Base-by-base conservation (phyloP, 2,329 filamentous ascomycete genomes). In the Penicillium sp. region DNA sequence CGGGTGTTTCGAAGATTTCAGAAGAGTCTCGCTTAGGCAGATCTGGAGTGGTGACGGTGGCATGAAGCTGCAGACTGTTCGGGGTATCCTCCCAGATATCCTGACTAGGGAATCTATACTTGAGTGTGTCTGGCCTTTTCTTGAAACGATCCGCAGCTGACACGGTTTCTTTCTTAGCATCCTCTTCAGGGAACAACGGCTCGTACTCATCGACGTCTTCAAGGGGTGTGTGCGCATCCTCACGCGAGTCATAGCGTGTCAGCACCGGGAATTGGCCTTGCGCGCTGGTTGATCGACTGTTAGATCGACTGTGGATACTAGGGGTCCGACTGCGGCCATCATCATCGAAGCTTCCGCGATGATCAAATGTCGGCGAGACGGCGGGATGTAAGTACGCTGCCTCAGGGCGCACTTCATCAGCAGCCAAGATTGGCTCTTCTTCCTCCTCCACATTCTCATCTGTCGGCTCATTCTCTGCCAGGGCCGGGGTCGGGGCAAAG, bases 21-120 rank as follows among this genome's bases (percentile, higher is more conserved):
- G 74, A 61, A 69, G 77, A 62, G 70, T 75, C 69, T 39, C 74
- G 69, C 69, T 77, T 81, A 0, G 80, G 78, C 32, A 82, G 69
- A 66, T 92, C 89, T 1, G 92, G 92, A 0, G 90, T 94, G 3
- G 88, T 90, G 8, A 97, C 93, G 57, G 90, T 92, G 3, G 92
- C 87, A 34, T 82, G 78, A 47, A 85, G 85, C 67, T 94, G 86
- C 50, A 90, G 81, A 74, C 92, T 96, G 69, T 87, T 89, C 4
- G 95, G 94, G 0, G 91, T 88, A 72, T 99, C 95, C 77, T 99
- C 94, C 94, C 94, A 99, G 39, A 97, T 85, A 71, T 99, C 94
- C 72, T 92, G 89, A 73, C 92, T 97, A 1, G 94, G 94, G 74
- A 99, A 99, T 59, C 88, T 88, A 61, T 85, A 84, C 58, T 82